Percentiles rank a stretch among this genome's conserved stretches.
Conservation (phyloP, 1,284 basidiomycete genomes). For the Apiotrichum laibachii region DNA sequence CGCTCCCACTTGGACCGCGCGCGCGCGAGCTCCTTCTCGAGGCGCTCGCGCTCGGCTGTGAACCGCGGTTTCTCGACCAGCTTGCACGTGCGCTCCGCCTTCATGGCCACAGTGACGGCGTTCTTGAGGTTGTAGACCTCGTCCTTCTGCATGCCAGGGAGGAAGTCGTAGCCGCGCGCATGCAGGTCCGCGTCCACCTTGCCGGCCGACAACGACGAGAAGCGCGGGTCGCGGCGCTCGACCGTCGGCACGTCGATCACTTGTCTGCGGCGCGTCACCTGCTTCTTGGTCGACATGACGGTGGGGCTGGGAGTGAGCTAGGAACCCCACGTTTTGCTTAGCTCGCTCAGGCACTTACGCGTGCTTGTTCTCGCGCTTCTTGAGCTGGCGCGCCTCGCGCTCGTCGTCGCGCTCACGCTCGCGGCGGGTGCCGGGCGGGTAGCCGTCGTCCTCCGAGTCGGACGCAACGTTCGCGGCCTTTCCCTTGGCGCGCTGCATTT, state of each 20-base stretch:
- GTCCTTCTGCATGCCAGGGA: slow-evolving; percentile 63
- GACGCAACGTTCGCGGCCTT: slow-evolving; percentile 22
- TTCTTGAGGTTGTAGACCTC: slow-evolving; percentile 69
- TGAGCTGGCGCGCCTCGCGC: slow-evolving; percentile 46
- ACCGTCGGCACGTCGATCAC: slow-evolving; percentile 69
- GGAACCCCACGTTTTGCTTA: too few relatives aligned
- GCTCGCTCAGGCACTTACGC: slow-evolving; percentile 61
- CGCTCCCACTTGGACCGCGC: slow-evolving; percentile 75
- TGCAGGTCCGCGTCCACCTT: slow-evolving; percentile 68
- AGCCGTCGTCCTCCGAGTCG: slow-evolving; percentile 16
- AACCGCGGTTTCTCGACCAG: slow-evolving; percentile 62
- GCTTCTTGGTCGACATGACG: slow-evolving; percentile 80
- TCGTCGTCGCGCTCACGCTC: slow-evolving; percentile 38
- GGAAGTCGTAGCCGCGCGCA: slow-evolving; percentile 72
- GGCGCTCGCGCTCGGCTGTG: slow-evolving; percentile 66
- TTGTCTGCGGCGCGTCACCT: slow-evolving; percentile 72
- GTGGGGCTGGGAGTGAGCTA: slow-evolving; percentile 61
- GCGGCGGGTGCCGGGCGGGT: slow-evolving; percentile 19
- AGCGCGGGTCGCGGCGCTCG: slow-evolving; percentile 84
- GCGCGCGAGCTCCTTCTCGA: slow-evolving; percentile 76
- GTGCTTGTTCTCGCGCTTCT: slow-evolving; percentile 76
- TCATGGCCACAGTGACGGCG: slow-evolving; percentile 66
- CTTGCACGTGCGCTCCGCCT: slow-evolving; percentile 65
- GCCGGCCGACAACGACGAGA: slow-evolving; percentile 70
- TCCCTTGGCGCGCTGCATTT: slow-evolving; percentile 43